A percentile compares a stretch with the other conserved stretches of the same genome.
phyloP scores from a whole-genome alignment of 75 land plant species.

The Sequoiadendron giganteum region DNA sequence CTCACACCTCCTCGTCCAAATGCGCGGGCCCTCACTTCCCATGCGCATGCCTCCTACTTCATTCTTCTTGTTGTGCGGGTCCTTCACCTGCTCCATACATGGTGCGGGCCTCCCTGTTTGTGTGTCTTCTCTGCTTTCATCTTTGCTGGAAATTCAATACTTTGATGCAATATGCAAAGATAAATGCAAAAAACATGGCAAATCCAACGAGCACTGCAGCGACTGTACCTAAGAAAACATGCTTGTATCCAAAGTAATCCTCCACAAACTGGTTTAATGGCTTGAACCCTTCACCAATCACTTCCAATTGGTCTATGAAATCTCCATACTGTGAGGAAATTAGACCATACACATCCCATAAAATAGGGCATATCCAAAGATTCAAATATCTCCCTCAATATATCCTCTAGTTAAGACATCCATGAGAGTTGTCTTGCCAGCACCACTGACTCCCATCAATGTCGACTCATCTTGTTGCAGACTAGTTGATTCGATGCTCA shows the following conservation, averaged over 20 bases:
- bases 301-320: constrained; percentile 29
- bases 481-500: no score
- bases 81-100: no score
- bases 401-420: constrained; percentile 87
- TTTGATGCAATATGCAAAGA: constrained; percentile 49
- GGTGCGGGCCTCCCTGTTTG: no score
- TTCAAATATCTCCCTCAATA: constrained; percentile 78
- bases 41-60: no score
- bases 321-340: constrained; percentile 81
- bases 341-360: constrained; percentile 89
- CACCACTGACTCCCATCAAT: constrained; percentile 91
- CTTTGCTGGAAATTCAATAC: no score
- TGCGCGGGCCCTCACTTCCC: no score
- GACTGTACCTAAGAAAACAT: constrained; percentile 59
- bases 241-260: constrained; percentile 56
- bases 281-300: constrained; percentile 25
- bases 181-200: constrained; percentile 65
- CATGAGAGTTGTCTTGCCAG: constrained; percentile 91
- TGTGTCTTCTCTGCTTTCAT: background rate
- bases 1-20: no score
- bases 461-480: no score
- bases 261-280: constrained; percentile 43
- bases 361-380: constrained; percentile 80
- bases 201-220: constrained; percentile 69
- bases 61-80: no score